Evolutionary conservation across 192 early-diverging fungal species (phyloP).

Genomic region (Chytriomyces sp.): DNA sequence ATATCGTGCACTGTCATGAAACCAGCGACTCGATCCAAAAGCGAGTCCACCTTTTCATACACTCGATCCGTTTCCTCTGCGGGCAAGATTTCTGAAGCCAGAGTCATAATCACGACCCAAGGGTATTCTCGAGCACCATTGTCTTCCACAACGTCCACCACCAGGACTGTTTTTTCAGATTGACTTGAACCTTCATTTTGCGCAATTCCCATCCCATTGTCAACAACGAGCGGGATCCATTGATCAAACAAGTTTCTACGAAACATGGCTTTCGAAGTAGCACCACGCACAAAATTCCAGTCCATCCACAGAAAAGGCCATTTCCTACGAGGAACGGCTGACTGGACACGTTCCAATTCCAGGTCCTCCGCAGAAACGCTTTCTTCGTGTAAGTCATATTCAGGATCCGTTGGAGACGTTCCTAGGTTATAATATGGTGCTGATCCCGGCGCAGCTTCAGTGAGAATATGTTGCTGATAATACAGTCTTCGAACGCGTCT

Average conservation of each 20-base stretch:
- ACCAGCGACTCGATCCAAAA: neutral
- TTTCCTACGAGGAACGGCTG: neutral
- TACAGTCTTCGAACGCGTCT: neutral
- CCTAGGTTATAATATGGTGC: constrained; percentile 16
- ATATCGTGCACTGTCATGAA: neutral
- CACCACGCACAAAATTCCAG: constrained; percentile 9
- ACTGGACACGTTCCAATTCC: neutral
- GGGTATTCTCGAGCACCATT: constrained; percentile 23
- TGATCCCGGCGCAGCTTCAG: neutral
- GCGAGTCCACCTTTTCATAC: neutral
- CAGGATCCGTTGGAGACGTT: constrained; percentile 20
- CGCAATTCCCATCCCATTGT: no score
- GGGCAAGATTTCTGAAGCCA: neutral
- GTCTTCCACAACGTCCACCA: constrained; percentile 16
- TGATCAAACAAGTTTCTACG: constrained; percentile 1
- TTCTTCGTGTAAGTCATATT: constrained; percentile 10
- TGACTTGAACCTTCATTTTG: neutral
- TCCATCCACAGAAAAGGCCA: constrained; percentile 7
- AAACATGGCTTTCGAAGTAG: neutral
- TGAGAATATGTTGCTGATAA: constrained; percentile 2
- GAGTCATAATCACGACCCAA: constrained; percentile 5
- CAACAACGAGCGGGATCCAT: neutral
- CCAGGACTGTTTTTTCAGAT: neutral
- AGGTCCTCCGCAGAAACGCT: neutral
- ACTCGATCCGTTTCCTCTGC: neutral